These are phyloP conservation scores for Pseudocercospora ulei DNA, from an alignment of 2,329 filamentous ascomycete genomes.

Conservation along the genomic window DNA sequence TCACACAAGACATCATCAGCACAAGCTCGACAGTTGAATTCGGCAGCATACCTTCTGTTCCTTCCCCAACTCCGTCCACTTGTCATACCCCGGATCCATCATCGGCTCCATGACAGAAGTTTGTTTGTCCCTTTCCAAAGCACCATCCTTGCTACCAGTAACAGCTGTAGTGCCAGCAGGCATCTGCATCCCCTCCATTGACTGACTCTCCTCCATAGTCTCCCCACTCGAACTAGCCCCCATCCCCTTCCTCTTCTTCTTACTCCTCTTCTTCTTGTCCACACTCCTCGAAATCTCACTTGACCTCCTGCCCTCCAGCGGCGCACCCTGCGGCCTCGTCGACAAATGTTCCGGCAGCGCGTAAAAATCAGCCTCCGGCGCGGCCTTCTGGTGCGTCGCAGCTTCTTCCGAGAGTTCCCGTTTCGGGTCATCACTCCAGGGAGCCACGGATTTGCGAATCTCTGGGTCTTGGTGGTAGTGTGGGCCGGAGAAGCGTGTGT, in stretches of 20 bases:
- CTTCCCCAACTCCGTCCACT: conserved; percentile 10
- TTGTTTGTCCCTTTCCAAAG: neutral
- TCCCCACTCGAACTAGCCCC: neutral
- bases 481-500: neutral
- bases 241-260: neutral
- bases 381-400: conserved; percentile 4
- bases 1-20: no score
- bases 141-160: neutral
- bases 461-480: neutral
- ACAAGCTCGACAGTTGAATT: no score
- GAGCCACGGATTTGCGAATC: neutral
- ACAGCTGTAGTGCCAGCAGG: neutral
- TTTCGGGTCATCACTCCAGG: neutral
- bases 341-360: conserved; percentile 2
- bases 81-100: conserved; percentile 12
- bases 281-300: no score
- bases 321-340: neutral
- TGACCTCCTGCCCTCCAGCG: no score
- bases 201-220: neutral
- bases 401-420: conserved; percentile 3
- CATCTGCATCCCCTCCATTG: neutral
- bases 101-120: conserved; percentile 3
- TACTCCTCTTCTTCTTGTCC: neutral
- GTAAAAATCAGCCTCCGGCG: conserved; percentile 1
- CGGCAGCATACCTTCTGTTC: conserved; percentile 4